Percentiles rank a stretch among this genome's conserved stretches.
Conservation (phyloP, 352 stramenopile species). For the Peronospora farinosa region DNA sequence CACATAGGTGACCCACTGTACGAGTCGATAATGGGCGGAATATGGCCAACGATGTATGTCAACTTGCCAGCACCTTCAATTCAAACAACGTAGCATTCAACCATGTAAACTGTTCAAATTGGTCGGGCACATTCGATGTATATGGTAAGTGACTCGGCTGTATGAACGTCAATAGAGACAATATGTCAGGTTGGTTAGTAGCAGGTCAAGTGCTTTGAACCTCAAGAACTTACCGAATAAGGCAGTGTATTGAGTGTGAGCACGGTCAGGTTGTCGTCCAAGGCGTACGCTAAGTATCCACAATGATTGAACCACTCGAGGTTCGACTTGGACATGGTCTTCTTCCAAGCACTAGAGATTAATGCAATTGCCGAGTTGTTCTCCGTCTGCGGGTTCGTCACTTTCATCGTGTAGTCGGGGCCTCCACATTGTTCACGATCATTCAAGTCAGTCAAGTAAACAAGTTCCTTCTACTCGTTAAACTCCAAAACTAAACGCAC, state of each 20-base stretch:
- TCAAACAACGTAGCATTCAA: conserved; percentile 65
- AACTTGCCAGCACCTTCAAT: conserved; percentile 38
- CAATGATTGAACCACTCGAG: conserved; percentile 48
- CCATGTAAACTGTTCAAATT: conserved; percentile 88
- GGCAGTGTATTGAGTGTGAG: conserved; percentile 78
- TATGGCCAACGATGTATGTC: conserved; percentile 87
- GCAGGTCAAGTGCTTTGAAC: neutral
- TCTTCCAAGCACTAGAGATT: conserved; percentile 43
- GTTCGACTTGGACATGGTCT: conserved; percentile 44
- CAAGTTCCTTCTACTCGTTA: neutral
- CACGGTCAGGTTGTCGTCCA: conserved; percentile 59
- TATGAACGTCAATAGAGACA: conserved; percentile 1
- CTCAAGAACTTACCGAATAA: conserved; percentile 50
- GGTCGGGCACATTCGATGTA: conserved; percentile 53
- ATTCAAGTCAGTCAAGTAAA: neutral
- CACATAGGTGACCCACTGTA: conserved; percentile 79
- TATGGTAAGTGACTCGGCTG: conserved; percentile 65
- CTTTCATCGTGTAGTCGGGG: conserved; percentile 68
- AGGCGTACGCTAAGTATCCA: conserved; percentile 57
- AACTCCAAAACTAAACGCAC: conserved; percentile 21
- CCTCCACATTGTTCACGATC: conserved; percentile 22
- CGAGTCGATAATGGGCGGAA: conserved; percentile 86
- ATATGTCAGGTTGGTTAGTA: conserved; percentile 1
- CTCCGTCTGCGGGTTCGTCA: conserved; percentile 49
- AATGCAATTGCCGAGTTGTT: conserved; percentile 54